phyloP scores from a whole-genome alignment of 202 grass and related monocot species.

The Schoenoplectus tabernaemontani region DNA sequence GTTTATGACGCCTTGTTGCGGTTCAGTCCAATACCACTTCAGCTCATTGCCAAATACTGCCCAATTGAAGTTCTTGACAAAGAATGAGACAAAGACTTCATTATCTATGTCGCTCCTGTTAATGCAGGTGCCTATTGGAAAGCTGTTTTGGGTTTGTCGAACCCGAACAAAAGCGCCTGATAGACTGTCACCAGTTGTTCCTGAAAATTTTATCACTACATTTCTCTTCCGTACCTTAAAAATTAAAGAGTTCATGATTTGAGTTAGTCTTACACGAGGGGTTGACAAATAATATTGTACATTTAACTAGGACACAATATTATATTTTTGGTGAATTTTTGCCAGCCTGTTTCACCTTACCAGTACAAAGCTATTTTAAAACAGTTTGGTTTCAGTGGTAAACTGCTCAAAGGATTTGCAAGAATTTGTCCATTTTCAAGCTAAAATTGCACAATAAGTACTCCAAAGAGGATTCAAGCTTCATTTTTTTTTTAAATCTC shows the following conservation, averaged over 20 bases:
- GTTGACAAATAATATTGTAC: background rate
- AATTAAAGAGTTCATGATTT: background rate
- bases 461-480: too few relatives aligned
- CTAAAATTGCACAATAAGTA: too few relatives aligned
- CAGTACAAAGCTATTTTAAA: background rate
- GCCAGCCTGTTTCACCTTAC: background rate
- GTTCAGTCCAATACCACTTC: conserved; percentile 94
- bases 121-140: conserved; percentile 83
- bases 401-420: background rate
- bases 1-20: conserved; percentile 52
- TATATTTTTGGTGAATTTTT: background rate
- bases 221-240: conserved; percentile 55
- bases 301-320: background rate
- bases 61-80: conserved; percentile 79
- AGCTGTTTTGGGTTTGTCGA: conserved; percentile 59
- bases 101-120: conserved; percentile 78
- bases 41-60: conserved; percentile 86
- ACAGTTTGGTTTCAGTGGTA: background rate
- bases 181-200: background rate
- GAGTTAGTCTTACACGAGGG: background rate
- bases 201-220: conserved; percentile 52
- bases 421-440: too few relatives aligned
- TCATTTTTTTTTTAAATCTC: too few relatives aligned
- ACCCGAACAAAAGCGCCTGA: conserved; percentile 37
- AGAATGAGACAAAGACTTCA: conserved; percentile 79